These are phyloP conservation scores for Sanghuangporus weigelae DNA, from an alignment of 1,284 basidiomycete genomes.

Conservation along the genomic window DNA sequence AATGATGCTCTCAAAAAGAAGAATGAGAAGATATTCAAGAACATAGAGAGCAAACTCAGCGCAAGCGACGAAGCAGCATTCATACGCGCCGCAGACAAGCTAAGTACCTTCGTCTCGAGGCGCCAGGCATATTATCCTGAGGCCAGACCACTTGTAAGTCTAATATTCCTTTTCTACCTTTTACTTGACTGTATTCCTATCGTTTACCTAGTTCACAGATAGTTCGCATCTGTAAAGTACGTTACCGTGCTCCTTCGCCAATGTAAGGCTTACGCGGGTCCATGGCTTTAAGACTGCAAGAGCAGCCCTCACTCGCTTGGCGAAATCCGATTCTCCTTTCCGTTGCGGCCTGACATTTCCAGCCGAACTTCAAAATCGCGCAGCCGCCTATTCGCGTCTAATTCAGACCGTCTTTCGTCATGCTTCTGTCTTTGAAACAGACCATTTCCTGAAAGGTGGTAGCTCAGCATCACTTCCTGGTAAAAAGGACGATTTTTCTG, in stretches of 20 bases:
- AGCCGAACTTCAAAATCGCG: background rate
- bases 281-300: slow-evolving; percentile 5
- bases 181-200: background rate
- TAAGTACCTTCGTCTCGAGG: slow-evolving; percentile 2
- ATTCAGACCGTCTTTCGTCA: background rate
- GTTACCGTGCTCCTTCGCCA: no score
- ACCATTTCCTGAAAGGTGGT: background rate
- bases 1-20: background rate
- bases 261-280: background rate
- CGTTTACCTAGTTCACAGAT: background rate
- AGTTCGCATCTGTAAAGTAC: slow-evolving; percentile 1
- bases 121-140: slow-evolving; percentile 14
- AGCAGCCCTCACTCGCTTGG: slow-evolving; percentile 6
- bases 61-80: slow-evolving; percentile 6
- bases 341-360: background rate
- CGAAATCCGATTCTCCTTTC: background rate
- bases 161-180: background rate
- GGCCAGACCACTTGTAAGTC: slow-evolving; percentile 8
- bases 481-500: no score
- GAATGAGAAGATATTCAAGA: slow-evolving; percentile 8
- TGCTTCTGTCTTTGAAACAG: background rate
- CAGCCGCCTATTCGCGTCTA: background rate
- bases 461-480: background rate
- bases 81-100: slow-evolving; percentile 3
- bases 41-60: background rate